Percentiles rank a stretch among this genome's conserved stretches.
phyloP scores from a whole-genome alignment of 495 filamentous ascomycete species.

The Neurospora hispaniola region DNA sequence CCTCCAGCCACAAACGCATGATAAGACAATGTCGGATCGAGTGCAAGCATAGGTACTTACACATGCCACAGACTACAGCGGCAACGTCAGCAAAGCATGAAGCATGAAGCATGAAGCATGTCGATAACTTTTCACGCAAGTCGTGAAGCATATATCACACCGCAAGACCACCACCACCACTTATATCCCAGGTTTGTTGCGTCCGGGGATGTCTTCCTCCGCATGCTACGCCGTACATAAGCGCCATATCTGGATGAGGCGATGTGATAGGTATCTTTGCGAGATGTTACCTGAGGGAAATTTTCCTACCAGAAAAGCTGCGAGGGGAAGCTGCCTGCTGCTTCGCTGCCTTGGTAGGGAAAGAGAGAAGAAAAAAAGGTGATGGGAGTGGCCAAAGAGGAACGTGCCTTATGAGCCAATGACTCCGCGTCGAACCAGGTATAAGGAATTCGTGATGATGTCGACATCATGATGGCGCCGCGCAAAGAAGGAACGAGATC shows the following conservation, averaged over 20 bases:
- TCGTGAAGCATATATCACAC: background rate
- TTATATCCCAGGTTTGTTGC: background rate
- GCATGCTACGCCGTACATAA: background rate
- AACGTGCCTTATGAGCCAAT: background rate
- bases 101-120: background rate
- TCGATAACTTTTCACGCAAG: background rate
- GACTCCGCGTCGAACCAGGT: background rate
- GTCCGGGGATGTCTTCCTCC: background rate
- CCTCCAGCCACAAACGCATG: background rate
- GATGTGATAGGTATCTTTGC: background rate
- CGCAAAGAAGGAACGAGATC: background rate
- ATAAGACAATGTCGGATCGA: background rate
- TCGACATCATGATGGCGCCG: background rate
- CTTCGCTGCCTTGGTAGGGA: background rate
- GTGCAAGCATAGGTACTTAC: background rate
- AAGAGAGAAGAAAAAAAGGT: background rate
- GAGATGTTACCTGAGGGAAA: background rate
- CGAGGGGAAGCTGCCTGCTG: background rate
- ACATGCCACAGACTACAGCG: background rate
- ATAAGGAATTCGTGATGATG: background rate
- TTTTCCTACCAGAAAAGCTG: background rate
- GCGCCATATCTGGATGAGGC: background rate
- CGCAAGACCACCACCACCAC: background rate
- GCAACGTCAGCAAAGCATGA: background rate
- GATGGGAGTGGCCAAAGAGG: background rate